A percentile compares a stretch with the other conserved stretches of the same genome.
phyloP scores from a whole-genome alignment of 306 rosid species.

The Astragalus glycyphyllos region DNA sequence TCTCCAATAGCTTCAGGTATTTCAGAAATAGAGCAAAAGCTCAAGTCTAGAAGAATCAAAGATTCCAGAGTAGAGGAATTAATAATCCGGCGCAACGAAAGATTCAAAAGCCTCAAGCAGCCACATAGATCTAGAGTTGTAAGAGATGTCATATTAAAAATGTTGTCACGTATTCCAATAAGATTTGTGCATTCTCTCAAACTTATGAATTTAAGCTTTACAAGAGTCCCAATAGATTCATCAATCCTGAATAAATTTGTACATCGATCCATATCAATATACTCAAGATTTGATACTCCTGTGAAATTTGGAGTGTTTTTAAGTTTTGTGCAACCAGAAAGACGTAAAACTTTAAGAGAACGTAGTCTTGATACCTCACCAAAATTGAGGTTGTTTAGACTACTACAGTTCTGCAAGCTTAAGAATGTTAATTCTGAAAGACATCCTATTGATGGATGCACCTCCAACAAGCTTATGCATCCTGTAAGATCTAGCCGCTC shows the following conservation, averaged over 20 bases:
- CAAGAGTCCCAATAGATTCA: no score
- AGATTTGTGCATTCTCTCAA: slow-evolving; percentile 16
- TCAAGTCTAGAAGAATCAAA: background rate
- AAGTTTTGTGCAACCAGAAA: background rate
- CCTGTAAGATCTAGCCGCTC: slow-evolving; percentile 24
- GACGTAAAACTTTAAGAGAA: background rate
- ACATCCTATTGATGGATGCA: slow-evolving; percentile 11
- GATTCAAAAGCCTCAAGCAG: background rate
- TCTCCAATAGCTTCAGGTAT: background rate
- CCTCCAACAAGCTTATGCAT: background rate
- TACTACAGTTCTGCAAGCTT: background rate
- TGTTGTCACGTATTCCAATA: background rate
- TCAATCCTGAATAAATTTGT: no score
- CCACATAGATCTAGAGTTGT: background rate
- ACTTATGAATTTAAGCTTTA: background rate
- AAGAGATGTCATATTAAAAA: background rate
- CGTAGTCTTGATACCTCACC: background rate
- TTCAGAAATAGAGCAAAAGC: background rate
- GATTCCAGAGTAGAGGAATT: background rate
- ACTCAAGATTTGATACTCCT: no score
- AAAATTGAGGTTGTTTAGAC: background rate
- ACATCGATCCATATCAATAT: no score
- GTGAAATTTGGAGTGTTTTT: no score
- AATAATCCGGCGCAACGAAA: background rate
- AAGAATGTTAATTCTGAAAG: background rate